Evolutionary conservation across 1,284 basidiomycete species (phyloP), one percentile per base, ranked within the genome.

Genomic region (Sphagnurus paluster): DNA sequence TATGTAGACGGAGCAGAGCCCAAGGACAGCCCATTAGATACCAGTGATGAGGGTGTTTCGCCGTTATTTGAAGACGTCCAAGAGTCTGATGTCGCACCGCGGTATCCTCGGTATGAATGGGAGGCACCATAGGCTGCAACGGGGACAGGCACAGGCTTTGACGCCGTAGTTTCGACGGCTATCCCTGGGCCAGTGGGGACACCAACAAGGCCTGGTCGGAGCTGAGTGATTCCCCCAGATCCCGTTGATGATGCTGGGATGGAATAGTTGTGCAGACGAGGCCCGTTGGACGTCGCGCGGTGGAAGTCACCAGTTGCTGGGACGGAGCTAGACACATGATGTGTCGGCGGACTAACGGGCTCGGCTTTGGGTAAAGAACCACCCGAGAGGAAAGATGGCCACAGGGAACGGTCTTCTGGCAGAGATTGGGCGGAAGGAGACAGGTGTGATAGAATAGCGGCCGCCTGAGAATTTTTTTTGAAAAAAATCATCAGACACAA

Each of bases 361-460:
- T 70, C 68, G n/a, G 79, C 80, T 25, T 74, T 76, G 19, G 84
- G 83, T 6, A 90, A 66, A 10, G 75, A 66, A 1, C 87, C 87
- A 9, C 84, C 83, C 58, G 76, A 93, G 52, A 81, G 76, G 71
- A 83, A 87, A 17, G 81, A 82, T 1, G 87, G 88, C 90, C 91
- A 92, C 40, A 89, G 74, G 2, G 88, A 87, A 54, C 94, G 91
- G 65, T 98, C 94, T 50, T 93, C 93, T 0, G 96, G 96, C 5
- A 98, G 76, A 2, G 91, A 92, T 3, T 84, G 80, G 7, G 81
- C 74, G 7, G 74, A 68, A 1, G 84, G 80, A 11, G 84, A 82
- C 44, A 94, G 74, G 63, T 93, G 90, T 1, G 88, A 89, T 33
- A 99, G 80, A 53, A 99, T 98, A 5, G 96, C 93, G 0, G 96